Percentiles rank a stretch among this genome's conserved stretches.
Conservation (phyloP, 2,329 filamentous ascomycete genomes). For the Aureobasidium melanogenum region DNA sequence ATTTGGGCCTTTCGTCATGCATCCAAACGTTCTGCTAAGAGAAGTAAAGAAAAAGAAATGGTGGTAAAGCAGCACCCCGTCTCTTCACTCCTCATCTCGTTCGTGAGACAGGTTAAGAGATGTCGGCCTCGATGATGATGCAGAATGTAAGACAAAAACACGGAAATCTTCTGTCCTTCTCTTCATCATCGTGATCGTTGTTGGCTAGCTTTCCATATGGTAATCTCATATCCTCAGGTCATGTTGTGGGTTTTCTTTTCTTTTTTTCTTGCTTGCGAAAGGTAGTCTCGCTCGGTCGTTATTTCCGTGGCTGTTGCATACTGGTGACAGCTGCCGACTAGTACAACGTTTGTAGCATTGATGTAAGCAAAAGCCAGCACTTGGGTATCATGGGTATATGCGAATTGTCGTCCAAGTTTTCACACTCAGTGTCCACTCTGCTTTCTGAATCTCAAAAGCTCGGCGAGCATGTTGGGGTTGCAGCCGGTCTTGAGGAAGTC, state of each 20-base stretch:
- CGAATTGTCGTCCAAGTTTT: not conserved
- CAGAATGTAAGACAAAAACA: not conserved
- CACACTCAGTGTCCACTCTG: constrained; percentile 13
- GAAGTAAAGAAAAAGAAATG: not conserved
- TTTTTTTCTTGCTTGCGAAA: not conserved
- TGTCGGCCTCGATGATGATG: not conserved
- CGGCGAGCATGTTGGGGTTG: constrained; percentile 69
- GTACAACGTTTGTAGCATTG: not conserved
- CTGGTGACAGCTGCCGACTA: not conserved
- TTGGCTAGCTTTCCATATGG: not conserved
- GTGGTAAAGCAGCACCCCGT: not conserved
- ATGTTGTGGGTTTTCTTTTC: not conserved
- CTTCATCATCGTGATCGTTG: not conserved
- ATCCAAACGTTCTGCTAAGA: not conserved
- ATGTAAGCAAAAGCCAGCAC: not conserved
- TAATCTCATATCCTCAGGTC: not conserved
- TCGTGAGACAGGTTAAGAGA: not conserved
- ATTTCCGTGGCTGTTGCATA: not conserved
- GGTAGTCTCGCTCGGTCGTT: not conserved
- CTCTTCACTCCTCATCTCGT: not conserved
- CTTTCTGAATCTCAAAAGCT: constrained; percentile 76
- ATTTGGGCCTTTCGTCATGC: not conserved
- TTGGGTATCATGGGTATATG: constrained; percentile 7
- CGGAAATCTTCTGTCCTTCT: not conserved
- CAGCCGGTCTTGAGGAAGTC: constrained; percentile 94